Conservation (phyloP, 2,329 filamentous ascomycete genomes). For the Colletotrichum sp. region DNA sequence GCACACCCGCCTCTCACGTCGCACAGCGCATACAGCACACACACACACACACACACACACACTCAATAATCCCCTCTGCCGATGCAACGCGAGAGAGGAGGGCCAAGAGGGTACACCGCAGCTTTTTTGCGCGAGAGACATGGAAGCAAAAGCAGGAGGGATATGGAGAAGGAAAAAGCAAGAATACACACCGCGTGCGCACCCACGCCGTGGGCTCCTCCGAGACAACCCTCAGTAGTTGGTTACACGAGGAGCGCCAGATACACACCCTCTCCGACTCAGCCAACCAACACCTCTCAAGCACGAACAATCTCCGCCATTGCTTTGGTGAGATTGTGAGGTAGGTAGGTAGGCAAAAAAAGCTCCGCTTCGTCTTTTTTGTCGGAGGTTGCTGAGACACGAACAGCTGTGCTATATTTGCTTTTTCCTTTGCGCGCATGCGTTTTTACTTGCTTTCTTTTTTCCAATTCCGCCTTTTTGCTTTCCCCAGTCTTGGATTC, state of each 20-base stretch:
- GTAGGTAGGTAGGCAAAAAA: neutral
- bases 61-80: neutral
- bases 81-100: neutral
- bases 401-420: neutral
- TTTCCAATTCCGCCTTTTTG: neutral
- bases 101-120: neutral
- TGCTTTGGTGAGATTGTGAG: neutral
- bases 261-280: neutral
- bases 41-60: no score
- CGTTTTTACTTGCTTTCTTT: neutral
- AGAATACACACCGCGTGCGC: neutral
- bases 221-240: neutral
- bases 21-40: neutral
- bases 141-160: neutral
- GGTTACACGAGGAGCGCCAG: neutral
- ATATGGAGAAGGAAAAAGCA: neutral
- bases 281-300: neutral
- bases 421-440: neutral
- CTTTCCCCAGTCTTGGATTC: neutral
- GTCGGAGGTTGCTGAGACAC: neutral
- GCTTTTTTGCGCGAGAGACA: neutral
- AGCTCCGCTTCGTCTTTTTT: neutral
- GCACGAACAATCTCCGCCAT: neutral
- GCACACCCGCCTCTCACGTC: neutral
- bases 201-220: conserved; percentile 1